These are phyloP conservation scores for Gonapodya sp. DNA, from an alignment of 192 early-diverging fungal genomes.

Conservation along the genomic window DNA sequence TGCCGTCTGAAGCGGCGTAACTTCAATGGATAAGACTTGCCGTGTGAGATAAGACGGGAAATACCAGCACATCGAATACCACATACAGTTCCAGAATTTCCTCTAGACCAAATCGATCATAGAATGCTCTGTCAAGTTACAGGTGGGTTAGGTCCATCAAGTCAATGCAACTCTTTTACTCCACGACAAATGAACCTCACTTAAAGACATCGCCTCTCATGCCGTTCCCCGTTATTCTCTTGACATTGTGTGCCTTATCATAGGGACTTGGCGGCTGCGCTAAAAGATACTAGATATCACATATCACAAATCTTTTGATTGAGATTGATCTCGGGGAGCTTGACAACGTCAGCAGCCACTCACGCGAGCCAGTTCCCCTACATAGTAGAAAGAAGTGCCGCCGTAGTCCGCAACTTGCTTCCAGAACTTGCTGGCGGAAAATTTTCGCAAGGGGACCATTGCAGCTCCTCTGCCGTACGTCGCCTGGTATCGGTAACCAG, in stretches of 20 bases:
- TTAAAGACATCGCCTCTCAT: conserved; percentile 57
- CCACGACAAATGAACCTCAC: neutral
- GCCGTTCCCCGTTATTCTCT: conserved; percentile 55
- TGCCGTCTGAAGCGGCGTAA: conserved; percentile 10
- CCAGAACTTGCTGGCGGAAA: neutral
- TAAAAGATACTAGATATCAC: conserved; percentile 32
- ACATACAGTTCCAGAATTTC: neutral
- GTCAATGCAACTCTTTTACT: no score
- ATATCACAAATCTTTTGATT: neutral
- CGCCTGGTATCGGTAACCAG: neutral
- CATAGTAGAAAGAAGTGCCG: neutral
- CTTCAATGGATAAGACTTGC: no score
- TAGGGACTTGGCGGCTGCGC: conserved; percentile 31
- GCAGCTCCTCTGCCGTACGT: neutral
- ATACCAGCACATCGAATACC: no score
- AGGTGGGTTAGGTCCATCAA: no score
- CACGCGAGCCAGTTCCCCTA: neutral
- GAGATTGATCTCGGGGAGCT: no score
- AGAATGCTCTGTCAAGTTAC: neutral
- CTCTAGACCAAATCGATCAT: neutral
- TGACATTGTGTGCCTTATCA: conserved; percentile 43
- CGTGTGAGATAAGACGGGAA: no score
- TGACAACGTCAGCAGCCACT: no score
- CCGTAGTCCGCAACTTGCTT: neutral
- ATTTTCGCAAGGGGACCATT: neutral